Percentiles rank a stretch among this genome's conserved stretches.
These are phyloP conservation scores for Neurospora hispaniola DNA, from an alignment of 495 filamentous ascomycete genomes.

Conservation along the genomic window DNA sequence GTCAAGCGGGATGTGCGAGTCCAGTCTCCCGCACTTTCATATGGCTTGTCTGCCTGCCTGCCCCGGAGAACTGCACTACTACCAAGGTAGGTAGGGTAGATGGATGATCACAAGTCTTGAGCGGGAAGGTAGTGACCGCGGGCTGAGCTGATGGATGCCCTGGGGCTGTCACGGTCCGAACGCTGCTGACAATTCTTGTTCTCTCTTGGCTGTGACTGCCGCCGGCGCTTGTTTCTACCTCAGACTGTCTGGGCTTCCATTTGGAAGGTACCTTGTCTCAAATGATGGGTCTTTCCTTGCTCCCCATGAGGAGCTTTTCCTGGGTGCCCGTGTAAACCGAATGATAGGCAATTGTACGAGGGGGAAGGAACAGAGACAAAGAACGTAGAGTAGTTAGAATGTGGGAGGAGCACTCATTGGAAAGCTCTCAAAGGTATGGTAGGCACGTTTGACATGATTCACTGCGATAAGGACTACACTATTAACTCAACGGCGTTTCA, in stretches of 20 bases:
- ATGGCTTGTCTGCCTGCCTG: not conserved
- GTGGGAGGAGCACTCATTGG: not conserved
- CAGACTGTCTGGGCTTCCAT: not conserved
- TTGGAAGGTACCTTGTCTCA: not conserved
- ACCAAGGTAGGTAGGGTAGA: too few species aligned
- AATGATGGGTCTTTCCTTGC: not conserved
- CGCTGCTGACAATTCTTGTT: not conserved
- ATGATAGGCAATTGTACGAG: not conserved
- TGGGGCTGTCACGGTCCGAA: not conserved
- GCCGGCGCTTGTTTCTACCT: not conserved
- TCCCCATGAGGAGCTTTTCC: not conserved
- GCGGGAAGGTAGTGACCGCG: not conserved
- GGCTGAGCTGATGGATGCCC: not conserved
- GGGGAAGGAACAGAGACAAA: not conserved
- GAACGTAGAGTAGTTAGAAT: not conserved
- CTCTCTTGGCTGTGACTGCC: not conserved
- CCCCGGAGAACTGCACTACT: not conserved
- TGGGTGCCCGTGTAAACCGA: not conserved
- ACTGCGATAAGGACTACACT: not conserved
- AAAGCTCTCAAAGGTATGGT: not conserved
- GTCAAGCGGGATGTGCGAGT: not conserved
- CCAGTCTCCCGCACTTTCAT: not conserved
- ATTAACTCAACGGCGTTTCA: not conserved
- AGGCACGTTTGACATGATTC: not conserved
- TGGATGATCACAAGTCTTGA: not conserved